Base-by-base conservation (phyloP, 495 filamentous ascomycete species). In the Bryoglossum gracile region DNA sequence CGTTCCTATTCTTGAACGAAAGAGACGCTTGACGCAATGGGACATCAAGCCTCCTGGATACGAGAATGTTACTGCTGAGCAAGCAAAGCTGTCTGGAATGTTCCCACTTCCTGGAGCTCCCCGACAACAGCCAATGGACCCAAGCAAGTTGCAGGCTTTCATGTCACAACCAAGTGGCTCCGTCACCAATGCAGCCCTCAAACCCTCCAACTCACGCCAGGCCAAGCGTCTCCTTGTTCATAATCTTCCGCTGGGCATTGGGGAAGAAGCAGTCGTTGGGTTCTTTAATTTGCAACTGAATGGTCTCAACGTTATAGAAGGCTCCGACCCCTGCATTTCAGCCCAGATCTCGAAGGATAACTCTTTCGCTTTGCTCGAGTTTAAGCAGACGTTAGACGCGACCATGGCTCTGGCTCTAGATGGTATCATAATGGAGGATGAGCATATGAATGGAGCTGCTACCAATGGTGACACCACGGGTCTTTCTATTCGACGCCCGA, bases 11-110 rank as follows among this genome's bases (percentile, higher is more conserved):
- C 70, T 86, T 44, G 80, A 88, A 56, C 82, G 90, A 47, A 89
- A 87, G 74, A 82, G 92, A 56, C 82, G 92, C 45, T 68, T 97
- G 71, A 96, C 89, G 23, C 94, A 97, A 65, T 99, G 92, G 92
- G 92, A 99, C 64, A 95, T 99, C 65, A 99, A 97, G 71, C 92
- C 92, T 10, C 87, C 88, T 17, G 91, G 92, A 23, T 99, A 99
- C 60, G 92, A 97, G 66, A 95, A 94, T 68, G 92, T 99, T 51
- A 96, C 94, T 10, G 94, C 92, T 19, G 92, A 99, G 65, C 94
- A 97, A 63, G 94, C 92, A 21, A 99, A 99, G 73, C 76, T 99
- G 26, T 99, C 92, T n/a, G 88, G 88, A 68, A 95, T 97, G 92
- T 99, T 99, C 72, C 90, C 92, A 49, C 80, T 99, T 8, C 92